A percentile compares a stretch with the other conserved stretches of the same genome.
Conservation (phyloP, 108 stramenopile species). For the Licmophora abbreviata region DNA sequence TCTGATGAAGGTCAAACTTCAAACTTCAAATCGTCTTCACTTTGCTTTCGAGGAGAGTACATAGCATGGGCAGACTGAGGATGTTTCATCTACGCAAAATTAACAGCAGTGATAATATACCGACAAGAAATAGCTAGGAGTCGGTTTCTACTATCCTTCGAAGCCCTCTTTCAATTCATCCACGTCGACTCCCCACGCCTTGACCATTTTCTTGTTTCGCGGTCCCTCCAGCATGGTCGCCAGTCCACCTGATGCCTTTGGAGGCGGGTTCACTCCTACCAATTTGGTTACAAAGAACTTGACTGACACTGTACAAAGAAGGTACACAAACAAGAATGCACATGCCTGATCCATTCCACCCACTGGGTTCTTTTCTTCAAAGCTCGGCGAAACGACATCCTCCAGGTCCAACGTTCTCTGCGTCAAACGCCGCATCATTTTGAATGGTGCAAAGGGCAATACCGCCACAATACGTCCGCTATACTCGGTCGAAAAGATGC, state of each 20-base stretch:
- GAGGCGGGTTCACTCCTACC: slow-evolving; percentile 50
- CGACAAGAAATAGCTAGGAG: no score
- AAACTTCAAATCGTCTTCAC: no score
- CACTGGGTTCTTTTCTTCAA: no score
- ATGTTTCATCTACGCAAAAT: no score
- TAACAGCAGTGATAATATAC: no score
- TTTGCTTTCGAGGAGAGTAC: no score
- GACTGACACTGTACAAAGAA: slow-evolving; percentile 44
- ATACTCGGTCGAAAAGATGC: slow-evolving; percentile 64
- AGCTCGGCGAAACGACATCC: slow-evolving; percentile 3
- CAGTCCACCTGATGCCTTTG: slow-evolving; percentile 57
- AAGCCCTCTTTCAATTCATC: no score
- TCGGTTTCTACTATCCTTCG: no score
- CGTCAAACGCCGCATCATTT: slow-evolving; percentile 36
- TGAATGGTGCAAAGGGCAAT: slow-evolving; percentile 64
- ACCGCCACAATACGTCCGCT: slow-evolving; percentile 57
- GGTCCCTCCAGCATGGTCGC: slow-evolving; percentile 40
- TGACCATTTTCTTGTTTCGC: no score
- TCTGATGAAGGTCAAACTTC: no score
- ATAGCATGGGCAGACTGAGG: no score
- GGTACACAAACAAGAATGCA: slow-evolving; percentile 65
- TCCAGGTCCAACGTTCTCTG: slow-evolving; percentile 40
- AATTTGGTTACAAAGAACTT: slow-evolving; percentile 54
- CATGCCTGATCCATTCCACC: slow-evolving; percentile 48
- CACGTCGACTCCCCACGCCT: no score